These are phyloP conservation scores for Exophiala alcalophila DNA, from an alignment of 2,329 filamentous ascomycete genomes.

Conservation along the genomic window DNA sequence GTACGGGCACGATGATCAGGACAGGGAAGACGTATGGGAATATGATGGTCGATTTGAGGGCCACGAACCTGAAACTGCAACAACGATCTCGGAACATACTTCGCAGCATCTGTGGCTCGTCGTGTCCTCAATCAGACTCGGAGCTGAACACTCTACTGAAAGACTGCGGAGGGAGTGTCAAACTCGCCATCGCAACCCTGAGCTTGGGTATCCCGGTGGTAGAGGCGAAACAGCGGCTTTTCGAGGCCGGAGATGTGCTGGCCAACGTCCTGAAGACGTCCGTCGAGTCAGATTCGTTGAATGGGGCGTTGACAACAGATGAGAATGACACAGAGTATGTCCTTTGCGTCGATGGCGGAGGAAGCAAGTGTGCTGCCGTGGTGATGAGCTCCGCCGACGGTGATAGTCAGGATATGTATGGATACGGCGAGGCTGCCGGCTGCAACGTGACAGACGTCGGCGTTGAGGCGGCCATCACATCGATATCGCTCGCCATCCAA, in stretches of 20 bases:
- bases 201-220: slow-evolving; percentile 31
- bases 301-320: background rate
- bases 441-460: slow-evolving; percentile 40
- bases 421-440: slow-evolving; percentile 36
- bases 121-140: slow-evolving; percentile 27
- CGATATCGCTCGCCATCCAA: slow-evolving; percentile 32
- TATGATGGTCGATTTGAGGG: slow-evolving; percentile 41
- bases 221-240: slow-evolving; percentile 28
- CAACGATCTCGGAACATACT: slow-evolving; percentile 38
- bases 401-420: too few relatives aligned
- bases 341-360: slow-evolving; percentile 45
- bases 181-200: slow-evolving; percentile 35
- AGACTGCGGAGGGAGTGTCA: slow-evolving; percentile 35
- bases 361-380: slow-evolving; percentile 44
- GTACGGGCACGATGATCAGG: slow-evolving; percentile 43
- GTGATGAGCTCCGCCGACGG: slow-evolving; percentile 33
- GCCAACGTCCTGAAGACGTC: slow-evolving; percentile 25
- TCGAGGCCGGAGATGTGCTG: slow-evolving; percentile 32
- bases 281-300: background rate
- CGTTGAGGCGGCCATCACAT: slow-evolving; percentile 31
- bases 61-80: slow-evolving; percentile 41
- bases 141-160: slow-evolving; percentile 34
- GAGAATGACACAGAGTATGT: slow-evolving; percentile 24
- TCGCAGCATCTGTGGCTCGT: slow-evolving; percentile 30
- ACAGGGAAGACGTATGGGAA: slow-evolving; percentile 45